Conservation (phyloP, 768 basidiomycete genomes). For the Tricholomella constricta region DNA sequence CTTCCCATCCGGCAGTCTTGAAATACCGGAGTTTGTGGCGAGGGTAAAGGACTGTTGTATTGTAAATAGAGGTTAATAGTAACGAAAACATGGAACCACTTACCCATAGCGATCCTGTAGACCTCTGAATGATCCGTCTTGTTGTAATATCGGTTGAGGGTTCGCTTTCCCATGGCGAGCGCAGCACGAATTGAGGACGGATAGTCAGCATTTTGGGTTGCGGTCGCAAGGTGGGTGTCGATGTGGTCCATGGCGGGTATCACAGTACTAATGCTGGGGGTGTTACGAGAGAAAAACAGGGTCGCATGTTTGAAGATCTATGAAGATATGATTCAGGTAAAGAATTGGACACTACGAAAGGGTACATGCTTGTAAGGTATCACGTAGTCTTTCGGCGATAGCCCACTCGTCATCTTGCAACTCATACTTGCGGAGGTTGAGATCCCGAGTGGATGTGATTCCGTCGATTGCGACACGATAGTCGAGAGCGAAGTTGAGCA, state of each 20-base stretch:
- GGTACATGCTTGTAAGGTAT: slow-evolving; percentile 26
- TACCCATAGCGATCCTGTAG: no score
- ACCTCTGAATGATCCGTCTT: no score
- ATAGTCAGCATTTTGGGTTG: slow-evolving; percentile 4
- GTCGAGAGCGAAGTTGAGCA: slow-evolving; percentile 29
- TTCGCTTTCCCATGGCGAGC: no score
- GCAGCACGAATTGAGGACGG: background rate
- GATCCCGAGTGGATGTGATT: slow-evolving; percentile 17
- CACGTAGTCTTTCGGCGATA: slow-evolving; percentile 24
- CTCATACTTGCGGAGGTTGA: slow-evolving; percentile 18
- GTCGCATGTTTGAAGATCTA: slow-evolving; percentile 37
- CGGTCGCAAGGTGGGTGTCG: slow-evolving; percentile 16
- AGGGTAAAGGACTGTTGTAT: slow-evolving; percentile 38
- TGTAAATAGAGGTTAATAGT: no score
- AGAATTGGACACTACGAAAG: background rate
- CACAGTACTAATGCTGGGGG: slow-evolving; percentile 28
- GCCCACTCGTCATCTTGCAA: slow-evolving; percentile 28
- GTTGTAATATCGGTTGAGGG: no score
- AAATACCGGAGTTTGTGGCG: slow-evolving; percentile 37
- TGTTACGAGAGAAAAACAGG: slow-evolving; percentile 27
- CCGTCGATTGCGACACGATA: slow-evolving; percentile 24
- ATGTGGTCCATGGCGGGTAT: slow-evolving; percentile 41
- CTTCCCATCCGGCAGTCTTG: slow-evolving; percentile 23
- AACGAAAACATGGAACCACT: no score
- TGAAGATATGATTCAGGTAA: background rate